Evolutionary conservation across 2,329 filamentous ascomycete genomes (phyloP), one percentile per base, ranked within the genome.

Genomic region (Phoma herbarum): DNA sequence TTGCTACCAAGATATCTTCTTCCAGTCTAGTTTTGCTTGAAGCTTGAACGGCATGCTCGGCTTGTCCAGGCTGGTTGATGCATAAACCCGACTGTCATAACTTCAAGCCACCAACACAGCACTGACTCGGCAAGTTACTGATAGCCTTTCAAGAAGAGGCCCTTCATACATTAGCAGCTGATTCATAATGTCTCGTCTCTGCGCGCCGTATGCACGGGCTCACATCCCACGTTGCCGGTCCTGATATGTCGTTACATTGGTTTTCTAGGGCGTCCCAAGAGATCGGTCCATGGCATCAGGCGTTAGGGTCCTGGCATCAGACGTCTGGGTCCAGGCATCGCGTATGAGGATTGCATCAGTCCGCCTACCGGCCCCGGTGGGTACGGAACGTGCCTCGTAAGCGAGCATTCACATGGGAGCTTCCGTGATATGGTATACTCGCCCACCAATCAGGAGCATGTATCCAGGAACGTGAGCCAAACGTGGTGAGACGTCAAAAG

Each of bases 391-490:
- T 67, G 64, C 56, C 49, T 59, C 22, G 23, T 28, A 53, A 53
- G 46, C 43, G 20, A 50, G 47, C 46, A 25, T 20, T 42, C 29
- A 41, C 59, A 61, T 63, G 61, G 61, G 59, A 46, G 52, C 16
- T 39, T 57, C 57, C 56, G 61, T 29, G 57, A 59, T 43, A 43
- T 52, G 41, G 31, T 31, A 28, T 41, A 14, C 3, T 22, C 9
- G 22, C 29, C 35, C 14, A 46, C 66, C 66, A 67, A 70, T 70
- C 59, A 68, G 46, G 47, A 28, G 49, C 46, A 35, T 10, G 20
- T 31, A 47, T 59, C 60, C 60, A 55, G 59, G 62, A 67, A 62
- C 55, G 61, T 67, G 64, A 65, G 63, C 45, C 54, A 59, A 58
- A 49, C 54, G 51, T 61, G 62, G 62, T 65, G 58, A 58, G 44